Evolutionary conservation across 768 basidiomycete genomes (phyloP).

Genomic region (Lentinula edodes): DNA sequence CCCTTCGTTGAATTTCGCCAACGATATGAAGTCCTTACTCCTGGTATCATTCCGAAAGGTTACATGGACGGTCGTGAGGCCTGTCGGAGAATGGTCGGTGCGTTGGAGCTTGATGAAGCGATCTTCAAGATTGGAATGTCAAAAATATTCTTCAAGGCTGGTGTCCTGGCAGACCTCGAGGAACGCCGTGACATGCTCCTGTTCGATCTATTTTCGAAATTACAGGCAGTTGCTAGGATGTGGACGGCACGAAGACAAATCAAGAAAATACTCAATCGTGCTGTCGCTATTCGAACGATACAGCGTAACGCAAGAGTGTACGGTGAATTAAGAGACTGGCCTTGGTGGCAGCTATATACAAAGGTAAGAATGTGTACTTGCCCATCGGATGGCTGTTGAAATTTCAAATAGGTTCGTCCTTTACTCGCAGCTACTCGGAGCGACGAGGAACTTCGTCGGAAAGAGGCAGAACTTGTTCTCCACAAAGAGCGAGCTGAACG

Average conservation of each 20-base stretch:
- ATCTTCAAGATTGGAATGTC: slow-evolving; percentile 91
- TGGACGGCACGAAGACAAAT: slow-evolving; percentile 86
- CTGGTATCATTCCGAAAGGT: slow-evolving; percentile 86
- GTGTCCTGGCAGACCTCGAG: slow-evolving; percentile 93
- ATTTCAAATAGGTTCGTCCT: slow-evolving; percentile 65
- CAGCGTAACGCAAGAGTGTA: slow-evolving; percentile 93
- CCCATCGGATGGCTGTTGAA: not conserved
- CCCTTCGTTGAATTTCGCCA: slow-evolving; percentile 98
- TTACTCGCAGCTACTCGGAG: slow-evolving; percentile 87
- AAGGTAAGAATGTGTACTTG: slow-evolving; percentile 49
- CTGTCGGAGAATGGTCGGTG: slow-evolving; percentile 83
- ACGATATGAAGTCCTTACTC: slow-evolving; percentile 93
- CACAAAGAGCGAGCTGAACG: slow-evolving; percentile 82
- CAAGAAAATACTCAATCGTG: slow-evolving; percentile 91
- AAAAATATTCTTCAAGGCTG: slow-evolving; percentile 99
- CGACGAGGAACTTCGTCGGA: slow-evolving; percentile 86
- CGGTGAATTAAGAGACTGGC: slow-evolving; percentile 88
- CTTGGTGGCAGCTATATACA: slow-evolving; percentile 98
- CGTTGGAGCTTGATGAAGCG: slow-evolving; percentile 80
- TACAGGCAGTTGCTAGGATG: slow-evolving; percentile 85
- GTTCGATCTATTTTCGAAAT: slow-evolving; percentile 80
- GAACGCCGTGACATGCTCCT: slow-evolving; percentile 86
- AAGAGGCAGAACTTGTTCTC: slow-evolving; percentile 77
- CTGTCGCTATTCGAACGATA: slow-evolving; percentile 85
- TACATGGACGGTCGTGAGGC: slow-evolving; percentile 99